phyloP scores from a whole-genome alignment of 2,329 filamentous ascomycete genomes.

The Talaromyces piceae region DNA sequence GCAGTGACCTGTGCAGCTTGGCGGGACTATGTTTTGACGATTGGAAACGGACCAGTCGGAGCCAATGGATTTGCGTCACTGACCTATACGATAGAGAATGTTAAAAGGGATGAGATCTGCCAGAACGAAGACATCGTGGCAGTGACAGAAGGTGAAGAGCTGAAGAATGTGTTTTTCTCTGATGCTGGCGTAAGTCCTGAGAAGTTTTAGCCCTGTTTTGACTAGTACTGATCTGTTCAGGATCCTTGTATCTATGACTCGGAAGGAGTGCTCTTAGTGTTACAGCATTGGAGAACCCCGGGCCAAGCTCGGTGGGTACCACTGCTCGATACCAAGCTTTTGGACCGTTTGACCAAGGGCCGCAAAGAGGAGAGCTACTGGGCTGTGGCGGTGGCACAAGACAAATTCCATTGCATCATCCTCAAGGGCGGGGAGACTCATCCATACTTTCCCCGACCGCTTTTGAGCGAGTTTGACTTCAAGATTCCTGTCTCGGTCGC shows the following conservation, averaged over 20 bases:
- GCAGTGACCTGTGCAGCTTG: slow-evolving; percentile 90
- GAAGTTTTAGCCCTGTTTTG: neutral
- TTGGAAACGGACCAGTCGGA: slow-evolving; percentile 83
- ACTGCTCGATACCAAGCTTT: slow-evolving; percentile 76
- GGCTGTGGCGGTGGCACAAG: slow-evolving; percentile 84
- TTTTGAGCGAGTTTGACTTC: slow-evolving; percentile 91
- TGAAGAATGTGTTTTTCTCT: slow-evolving; percentile 86
- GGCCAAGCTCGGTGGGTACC: slow-evolving; percentile 88
- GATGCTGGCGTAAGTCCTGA: slow-evolving; percentile 63
- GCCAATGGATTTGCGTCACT: slow-evolving; percentile 71
- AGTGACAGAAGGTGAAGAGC: slow-evolving; percentile 62
- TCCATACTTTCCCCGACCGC: slow-evolving; percentile 82
- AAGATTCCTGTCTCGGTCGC: slow-evolving; percentile 66
- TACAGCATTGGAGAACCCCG: slow-evolving; percentile 82
- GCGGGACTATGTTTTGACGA: slow-evolving; percentile 91
- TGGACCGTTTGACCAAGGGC: slow-evolving; percentile 74
- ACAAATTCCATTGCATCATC: slow-evolving; percentile 97
- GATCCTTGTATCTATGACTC: slow-evolving; percentile 96
- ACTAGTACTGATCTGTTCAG: slow-evolving; percentile 34
- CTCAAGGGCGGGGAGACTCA: slow-evolving; percentile 91
- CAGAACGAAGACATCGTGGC: slow-evolving; percentile 92
- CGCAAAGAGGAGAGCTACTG: slow-evolving; percentile 88
- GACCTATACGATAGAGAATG: slow-evolving; percentile 86
- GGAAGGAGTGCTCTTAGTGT: slow-evolving; percentile 75
- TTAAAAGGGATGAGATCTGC: slow-evolving; percentile 87